Base-by-base conservation (phyloP, 1,139 yeast genomes). In the Geotrichum phurueaensis region DNA sequence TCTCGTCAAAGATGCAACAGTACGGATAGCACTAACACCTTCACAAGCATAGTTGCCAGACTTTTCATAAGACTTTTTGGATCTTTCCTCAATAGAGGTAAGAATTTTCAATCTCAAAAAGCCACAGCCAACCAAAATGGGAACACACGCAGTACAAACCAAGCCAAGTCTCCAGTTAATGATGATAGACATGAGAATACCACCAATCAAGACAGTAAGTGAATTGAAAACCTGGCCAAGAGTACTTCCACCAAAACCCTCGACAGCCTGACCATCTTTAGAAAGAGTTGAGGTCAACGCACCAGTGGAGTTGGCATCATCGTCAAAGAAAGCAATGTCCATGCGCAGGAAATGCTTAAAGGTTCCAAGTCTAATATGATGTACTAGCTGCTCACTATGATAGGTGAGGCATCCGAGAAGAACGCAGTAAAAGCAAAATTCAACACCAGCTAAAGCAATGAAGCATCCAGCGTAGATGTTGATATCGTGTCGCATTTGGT, bases 261-360 rank as follows among this genome's bases (percentile, higher is more conserved):
- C 84, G 27, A 91, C 92, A 51, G 89, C 84, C 69, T 87, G 91
- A 0, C 96, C 92, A 71, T 91, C 97, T 62, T 87, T 85, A 45
- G 94, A 86, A 33, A 90, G 76, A 65, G 96, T 79, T 1, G 96
- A 86, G 27, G 91, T 88, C 69, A 91, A 78, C 65, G 91, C 95
- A 58, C 97, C 97, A 1, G 92, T 71, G 13, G 74, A 66, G 60
- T 75, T 73, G 53, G 68, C 67, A 70, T 87, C 87, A 54, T 90
- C 89, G 69, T 91, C 97, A 70, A 86, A 90, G 71, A 89, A 91
- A 66, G 86, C 87, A 66, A 91, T 84, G 72, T 91, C 97, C 75
- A 89, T n/a, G n/a, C 87, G 81, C 66, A 90, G 52, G 56, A 67
- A 67, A 61, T 74, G 76, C 12, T 65, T 56, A 68, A 75, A 74